These are phyloP conservation scores for Sporobolomyces pararoseus DNA, from an alignment of 768 basidiomycete species.

Conservation along the genomic window DNA sequence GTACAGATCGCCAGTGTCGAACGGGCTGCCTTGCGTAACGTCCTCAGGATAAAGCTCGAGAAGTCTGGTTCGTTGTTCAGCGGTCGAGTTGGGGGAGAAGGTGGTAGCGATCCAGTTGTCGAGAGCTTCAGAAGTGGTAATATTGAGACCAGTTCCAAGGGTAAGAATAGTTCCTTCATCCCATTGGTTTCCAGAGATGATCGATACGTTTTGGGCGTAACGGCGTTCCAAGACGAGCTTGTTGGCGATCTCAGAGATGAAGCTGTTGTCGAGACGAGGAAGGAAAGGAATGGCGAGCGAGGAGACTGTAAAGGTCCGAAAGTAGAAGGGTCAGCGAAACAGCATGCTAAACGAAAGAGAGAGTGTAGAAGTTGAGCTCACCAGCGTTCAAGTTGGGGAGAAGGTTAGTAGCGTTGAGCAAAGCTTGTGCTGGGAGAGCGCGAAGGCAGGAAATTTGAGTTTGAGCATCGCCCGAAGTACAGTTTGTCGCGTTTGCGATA, in stretches of 20 bases:
- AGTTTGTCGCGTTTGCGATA: constrained; percentile 11
- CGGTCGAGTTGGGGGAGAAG: constrained; percentile 20
- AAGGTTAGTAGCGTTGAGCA: constrained; percentile 21
- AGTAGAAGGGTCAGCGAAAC: too few relatives aligned
- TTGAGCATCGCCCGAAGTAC: not conserved
- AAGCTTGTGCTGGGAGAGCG: not conserved
- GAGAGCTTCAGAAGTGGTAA: constrained; percentile 24
- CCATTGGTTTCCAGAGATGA: constrained; percentile 17
- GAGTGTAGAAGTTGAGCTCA: not conserved
- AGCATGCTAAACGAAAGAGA: too few relatives aligned
- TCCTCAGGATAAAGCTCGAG: constrained; percentile 43
- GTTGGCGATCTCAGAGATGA: not conserved
- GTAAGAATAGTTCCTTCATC: constrained; percentile 11
- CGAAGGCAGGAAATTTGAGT: constrained; percentile 22
- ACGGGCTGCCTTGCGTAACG: constrained; percentile 41
- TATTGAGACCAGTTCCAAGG: constrained; percentile 12
- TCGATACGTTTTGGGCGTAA: not conserved
- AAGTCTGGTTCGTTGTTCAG: not conserved
- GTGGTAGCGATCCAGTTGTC: constrained; percentile 15
- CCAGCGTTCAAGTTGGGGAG: constrained; percentile 15
- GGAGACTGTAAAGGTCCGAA: not conserved
- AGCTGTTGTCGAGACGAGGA: constrained; percentile 4
- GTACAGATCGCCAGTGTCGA: constrained; percentile 39
- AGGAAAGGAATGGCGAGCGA: constrained; percentile 29
- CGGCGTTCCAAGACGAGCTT: constrained; percentile 12